Evolutionary conservation across 2,329 filamentous ascomycete genomes (phyloP).

Genomic region (Aureobasidium uvarum): DNA sequence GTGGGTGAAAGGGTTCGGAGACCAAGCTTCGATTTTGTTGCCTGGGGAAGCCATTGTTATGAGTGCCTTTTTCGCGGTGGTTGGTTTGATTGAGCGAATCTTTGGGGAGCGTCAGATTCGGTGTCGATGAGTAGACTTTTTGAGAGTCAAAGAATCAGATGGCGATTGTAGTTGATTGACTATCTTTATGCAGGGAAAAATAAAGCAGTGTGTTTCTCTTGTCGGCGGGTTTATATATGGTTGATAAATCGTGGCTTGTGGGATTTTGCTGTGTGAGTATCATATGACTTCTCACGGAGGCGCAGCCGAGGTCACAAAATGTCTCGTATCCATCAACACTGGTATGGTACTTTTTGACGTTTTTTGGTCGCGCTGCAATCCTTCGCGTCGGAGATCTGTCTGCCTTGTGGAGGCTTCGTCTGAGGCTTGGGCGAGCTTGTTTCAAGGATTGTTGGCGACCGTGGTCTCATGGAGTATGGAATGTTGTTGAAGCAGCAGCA

Average conservation of each 20-base stretch:
- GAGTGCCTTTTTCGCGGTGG: too few species aligned
- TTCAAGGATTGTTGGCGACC: too few species aligned
- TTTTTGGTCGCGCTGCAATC: neutral
- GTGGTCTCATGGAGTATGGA: too few species aligned
- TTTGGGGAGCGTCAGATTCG: too few species aligned
- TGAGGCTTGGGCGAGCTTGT: too few species aligned
- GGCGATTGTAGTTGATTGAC: too few species aligned
- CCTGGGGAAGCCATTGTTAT: neutral
- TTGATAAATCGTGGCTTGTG: neutral
- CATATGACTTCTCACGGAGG: neutral
- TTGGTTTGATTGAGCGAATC: neutral
- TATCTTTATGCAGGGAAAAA: too few species aligned
- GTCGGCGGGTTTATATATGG: neutral
- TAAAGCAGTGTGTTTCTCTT: too few species aligned
- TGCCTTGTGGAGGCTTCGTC: too few species aligned
- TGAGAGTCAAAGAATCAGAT: too few species aligned
- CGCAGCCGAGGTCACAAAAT: neutral
- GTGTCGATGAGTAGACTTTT: too few species aligned
- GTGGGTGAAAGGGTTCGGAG: neutral
- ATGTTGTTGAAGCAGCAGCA: too few species aligned
- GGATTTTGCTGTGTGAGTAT: neutral
- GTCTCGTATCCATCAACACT: neutral
- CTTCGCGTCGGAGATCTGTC: neutral
- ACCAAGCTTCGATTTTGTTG: conserved; percentile 9
- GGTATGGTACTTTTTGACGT: neutral